Percentiles rank a stretch among this genome's conserved stretches.
These are phyloP conservation scores for Aegilops longissima DNA, from an alignment of 176 grass and related monocot species.

Conservation along the genomic window DNA sequence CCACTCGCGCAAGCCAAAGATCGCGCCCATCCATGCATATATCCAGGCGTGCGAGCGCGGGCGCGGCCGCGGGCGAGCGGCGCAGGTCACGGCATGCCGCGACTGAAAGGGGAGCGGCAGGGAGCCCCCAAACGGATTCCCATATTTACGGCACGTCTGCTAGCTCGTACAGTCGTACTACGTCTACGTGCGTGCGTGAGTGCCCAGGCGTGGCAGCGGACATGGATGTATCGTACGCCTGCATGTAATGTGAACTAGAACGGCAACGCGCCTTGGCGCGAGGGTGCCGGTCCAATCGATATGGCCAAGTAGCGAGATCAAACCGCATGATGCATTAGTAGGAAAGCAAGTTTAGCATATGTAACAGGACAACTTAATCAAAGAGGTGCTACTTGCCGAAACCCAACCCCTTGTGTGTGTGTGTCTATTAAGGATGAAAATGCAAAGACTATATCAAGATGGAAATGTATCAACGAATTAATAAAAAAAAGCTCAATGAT, in stretches of 20 bases:
- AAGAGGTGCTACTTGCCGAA: no score
- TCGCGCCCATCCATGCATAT: not conserved
- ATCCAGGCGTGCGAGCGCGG: not conserved
- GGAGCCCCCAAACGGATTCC: conserved; percentile 13
- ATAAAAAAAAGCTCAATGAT: no score
- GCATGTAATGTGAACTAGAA: not conserved
- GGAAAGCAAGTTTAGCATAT: no score
- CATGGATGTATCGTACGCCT: not conserved
- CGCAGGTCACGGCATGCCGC: conserved; percentile 20
- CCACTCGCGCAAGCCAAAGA: conserved; percentile 30
- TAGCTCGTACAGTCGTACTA: not conserved
- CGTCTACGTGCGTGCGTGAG: not conserved
- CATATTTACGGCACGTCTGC: conserved; percentile 14
- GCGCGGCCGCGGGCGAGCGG: not conserved
- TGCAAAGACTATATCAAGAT: no score
- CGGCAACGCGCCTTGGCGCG: no score
- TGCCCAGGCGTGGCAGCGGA: not conserved
- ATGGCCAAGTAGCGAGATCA: no score
- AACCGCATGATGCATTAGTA: no score
- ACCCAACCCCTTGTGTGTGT: no score
- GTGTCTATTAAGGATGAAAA: no score
- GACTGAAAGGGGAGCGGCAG: conserved; percentile 15
- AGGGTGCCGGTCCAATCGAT: no score
- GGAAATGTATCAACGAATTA: no score
- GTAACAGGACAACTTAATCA: no score